Evolutionary conservation across 768 basidiomycete genomes (phyloP).

Genomic region (Lentinus tigrinus): DNA sequence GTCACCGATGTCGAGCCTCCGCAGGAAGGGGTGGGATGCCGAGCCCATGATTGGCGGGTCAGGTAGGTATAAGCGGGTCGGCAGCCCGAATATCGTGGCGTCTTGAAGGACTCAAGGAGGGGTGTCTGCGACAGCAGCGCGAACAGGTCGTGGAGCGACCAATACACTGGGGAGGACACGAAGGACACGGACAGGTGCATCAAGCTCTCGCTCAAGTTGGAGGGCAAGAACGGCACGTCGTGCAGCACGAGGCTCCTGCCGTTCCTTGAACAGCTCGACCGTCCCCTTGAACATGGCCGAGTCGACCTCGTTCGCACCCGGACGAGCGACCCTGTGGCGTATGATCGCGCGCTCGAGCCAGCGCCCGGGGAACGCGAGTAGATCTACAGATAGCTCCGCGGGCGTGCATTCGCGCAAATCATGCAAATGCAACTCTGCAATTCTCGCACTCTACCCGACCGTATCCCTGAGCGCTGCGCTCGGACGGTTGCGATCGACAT

Average conservation of each 20-base stretch:
- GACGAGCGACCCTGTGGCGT: neutral
- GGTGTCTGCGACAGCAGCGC: neutral
- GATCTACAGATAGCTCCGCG: neutral
- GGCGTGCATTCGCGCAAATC: neutral
- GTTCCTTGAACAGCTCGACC: constrained; percentile 2
- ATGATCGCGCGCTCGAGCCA: neutral
- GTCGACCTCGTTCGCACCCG: neutral
- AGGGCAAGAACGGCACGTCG: constrained; percentile 11
- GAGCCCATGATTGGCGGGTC: neutral
- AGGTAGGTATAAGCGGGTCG: constrained; percentile 4
- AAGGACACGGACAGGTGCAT: neutral
- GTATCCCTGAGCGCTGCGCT: neutral
- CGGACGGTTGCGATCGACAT: neutral
- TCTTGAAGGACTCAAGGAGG: neutral
- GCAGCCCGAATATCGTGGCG: neutral
- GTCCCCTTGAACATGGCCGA: neutral
- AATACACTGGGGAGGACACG: neutral
- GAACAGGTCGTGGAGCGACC: constrained; percentile 1
- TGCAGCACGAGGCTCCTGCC: constrained; percentile 4
- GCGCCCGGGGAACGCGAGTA: constrained; percentile 6
- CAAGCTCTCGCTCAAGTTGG: neutral
- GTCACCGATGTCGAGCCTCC: constrained; percentile 1
- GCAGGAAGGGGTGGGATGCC: neutral
- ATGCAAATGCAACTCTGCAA: constrained; percentile 1
- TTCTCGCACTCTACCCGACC: neutral